Conservation (phyloP, 2,329 filamentous ascomycete species). For the Penicillium sp. region DNA sequence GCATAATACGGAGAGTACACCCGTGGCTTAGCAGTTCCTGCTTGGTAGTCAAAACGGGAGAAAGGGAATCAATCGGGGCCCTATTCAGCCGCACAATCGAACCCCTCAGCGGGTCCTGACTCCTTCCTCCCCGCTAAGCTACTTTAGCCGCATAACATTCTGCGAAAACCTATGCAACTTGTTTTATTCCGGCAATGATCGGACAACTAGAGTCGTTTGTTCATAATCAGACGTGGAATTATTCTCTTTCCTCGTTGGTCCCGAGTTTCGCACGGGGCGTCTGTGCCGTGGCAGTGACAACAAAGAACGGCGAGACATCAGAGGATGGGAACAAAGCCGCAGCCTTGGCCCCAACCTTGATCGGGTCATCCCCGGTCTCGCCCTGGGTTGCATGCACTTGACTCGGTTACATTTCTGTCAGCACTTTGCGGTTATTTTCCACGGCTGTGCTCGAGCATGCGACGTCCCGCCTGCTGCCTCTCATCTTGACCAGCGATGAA, state of each 20-base stretch:
- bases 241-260: not conserved
- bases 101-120: slow-evolving; percentile 3
- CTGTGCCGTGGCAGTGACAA: not conserved
- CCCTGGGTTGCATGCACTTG: not conserved
- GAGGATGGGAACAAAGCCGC: slow-evolving; percentile 10
- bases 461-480: not conserved
- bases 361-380: not conserved
- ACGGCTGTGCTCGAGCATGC: not conserved
- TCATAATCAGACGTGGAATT: not conserved
- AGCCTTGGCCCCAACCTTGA: not conserved
- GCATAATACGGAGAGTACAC: too few species aligned
- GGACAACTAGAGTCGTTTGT: not conserved
- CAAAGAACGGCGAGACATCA: slow-evolving; percentile 1
- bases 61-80: not conserved
- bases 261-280: slow-evolving; percentile 1
- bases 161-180: not conserved
- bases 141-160: not conserved
- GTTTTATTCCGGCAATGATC: not conserved
- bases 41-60: too few species aligned
- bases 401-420: not conserved
- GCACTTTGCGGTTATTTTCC: not conserved
- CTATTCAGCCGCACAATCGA: slow-evolving; percentile 8
- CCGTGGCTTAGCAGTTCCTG: not conserved
- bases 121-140: not conserved
- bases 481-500: not conserved